Evolutionary conservation across 352 stramenopile genomes (phyloP), one percentile per base, ranked within the genome.

Genomic region (Phytophthora citrophthora): DNA sequence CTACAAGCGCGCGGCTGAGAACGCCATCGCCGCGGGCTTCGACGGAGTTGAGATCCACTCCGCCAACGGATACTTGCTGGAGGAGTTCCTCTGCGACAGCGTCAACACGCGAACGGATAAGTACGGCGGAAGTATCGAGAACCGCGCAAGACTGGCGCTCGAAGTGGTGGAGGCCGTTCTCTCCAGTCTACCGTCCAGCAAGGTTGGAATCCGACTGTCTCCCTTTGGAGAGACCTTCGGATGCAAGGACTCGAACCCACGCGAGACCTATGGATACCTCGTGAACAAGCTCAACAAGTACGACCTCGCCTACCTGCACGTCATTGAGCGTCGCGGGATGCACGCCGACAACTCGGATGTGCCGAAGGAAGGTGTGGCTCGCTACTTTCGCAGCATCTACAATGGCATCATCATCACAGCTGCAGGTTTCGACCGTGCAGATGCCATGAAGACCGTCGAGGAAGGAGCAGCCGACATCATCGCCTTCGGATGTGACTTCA

Each of bases 11-110:
- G 80, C 66, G 0, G 86, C 87, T 0, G 53, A 72, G 38, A 79
- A 79, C 13, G 76, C 86, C 11, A 79, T 88, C 10, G 70, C 63
- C 3, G 79, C 79, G 0, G 75, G 74, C 13, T 90, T 83, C 63
- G 93, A 98, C 50, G 91, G 90, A 16, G 72, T 98, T 18, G 89
- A 98, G 59, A 61, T 98, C 24, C 91, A 98, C 74, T 47, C 20
- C 4, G 91, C 85, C 12, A 95, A 98, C 60, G 92, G 91, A 27
- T 98, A 97, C 59, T 23, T 79, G 12, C 62, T 98, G 41, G 89
- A 97, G 60, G 70, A 95, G 49, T 96, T 97, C 68, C 66, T 97
- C 5, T 74, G 65, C 27, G 65, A 70, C 44, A 27, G 47, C 13
- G 39, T 74, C n/a, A 74, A 74, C 50, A 61, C 26, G 24, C 61